Evolutionary conservation across 176 grass and related monocot genomes (phyloP).

Genomic region (Oryza officinalis): DNA sequence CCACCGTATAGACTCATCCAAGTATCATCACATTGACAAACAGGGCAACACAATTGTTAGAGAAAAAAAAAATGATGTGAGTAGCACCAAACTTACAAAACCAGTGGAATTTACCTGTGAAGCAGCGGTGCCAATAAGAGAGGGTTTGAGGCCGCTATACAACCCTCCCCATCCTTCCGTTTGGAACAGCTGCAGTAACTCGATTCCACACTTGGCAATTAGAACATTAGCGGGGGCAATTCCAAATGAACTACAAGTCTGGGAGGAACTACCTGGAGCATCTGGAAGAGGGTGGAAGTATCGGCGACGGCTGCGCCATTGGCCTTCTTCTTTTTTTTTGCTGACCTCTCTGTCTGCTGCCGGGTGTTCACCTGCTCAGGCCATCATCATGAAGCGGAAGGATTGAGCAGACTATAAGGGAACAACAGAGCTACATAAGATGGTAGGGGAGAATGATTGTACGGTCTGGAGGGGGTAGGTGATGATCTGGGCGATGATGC

Average conservation of each 20-base stretch:
- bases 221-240: background rate
- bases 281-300: conserved; percentile 63
- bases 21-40: background rate
- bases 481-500: conserved; percentile 94
- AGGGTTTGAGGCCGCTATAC: conserved; percentile 95
- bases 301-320: background rate
- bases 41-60: background rate
- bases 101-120: conserved; percentile 62
- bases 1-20: conserved; percentile 5
- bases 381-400: background rate
- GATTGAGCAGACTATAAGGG: background rate
- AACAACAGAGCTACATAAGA: background rate
- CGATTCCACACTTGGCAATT: conserved; percentile 19
- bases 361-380: conserved; percentile 80
- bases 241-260: background rate
- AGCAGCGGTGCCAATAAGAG: conserved; percentile 84
- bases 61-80: background rate
- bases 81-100: background rate
- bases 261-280: conserved; percentile 69
- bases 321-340: conserved; percentile 62
- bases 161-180: conserved; percentile 89
- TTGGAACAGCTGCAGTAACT: conserved; percentile 64
- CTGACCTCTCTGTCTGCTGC: conserved; percentile 90
- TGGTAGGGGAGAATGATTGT: background rate
- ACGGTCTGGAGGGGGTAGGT: conserved; percentile 93